phyloP scores from a whole-genome alignment of 805 yeast species.

The Priceomyces medius region DNA sequence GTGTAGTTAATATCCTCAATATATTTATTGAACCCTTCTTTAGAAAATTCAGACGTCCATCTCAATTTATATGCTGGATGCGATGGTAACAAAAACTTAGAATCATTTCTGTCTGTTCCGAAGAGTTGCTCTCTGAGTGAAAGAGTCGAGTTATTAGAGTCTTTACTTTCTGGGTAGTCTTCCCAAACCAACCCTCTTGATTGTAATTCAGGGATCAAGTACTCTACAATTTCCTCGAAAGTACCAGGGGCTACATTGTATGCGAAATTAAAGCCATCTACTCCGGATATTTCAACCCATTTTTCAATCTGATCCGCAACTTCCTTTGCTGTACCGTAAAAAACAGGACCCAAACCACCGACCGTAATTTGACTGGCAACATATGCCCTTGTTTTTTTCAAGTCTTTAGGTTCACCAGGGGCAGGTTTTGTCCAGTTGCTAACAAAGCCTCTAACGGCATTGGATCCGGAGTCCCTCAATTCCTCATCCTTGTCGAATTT shows the following conservation, averaged over 20 bases:
- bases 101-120: constrained; percentile 23
- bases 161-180: constrained; percentile 32
- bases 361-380: constrained; percentile 28
- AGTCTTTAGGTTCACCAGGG: constrained; percentile 28
- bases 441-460: constrained; percentile 32
- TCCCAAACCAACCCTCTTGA: constrained; percentile 33
- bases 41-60: constrained; percentile 24
- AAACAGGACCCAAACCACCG: constrained; percentile 32
- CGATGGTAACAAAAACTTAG: constrained; percentile 14
- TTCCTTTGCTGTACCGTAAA: constrained; percentile 34
- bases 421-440: constrained; percentile 31
- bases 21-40: constrained; percentile 25
- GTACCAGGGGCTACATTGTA: constrained; percentile 37
- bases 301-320: constrained; percentile 40
- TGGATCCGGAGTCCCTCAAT: constrained; percentile 28
- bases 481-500: constrained; percentile 31
- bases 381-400: constrained; percentile 22
- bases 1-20: not conserved
- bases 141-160: constrained; percentile 9
- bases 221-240: constrained; percentile 36
- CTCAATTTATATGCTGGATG: constrained; percentile 22
- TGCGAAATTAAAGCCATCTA: constrained; percentile 45
- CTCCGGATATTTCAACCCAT: constrained; percentile 38
- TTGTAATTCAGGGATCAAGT: constrained; percentile 36
- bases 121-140: constrained; percentile 38